Evolutionary conservation across 805 yeast species (phyloP).

Genomic region (Candida xiaguanensis): DNA sequence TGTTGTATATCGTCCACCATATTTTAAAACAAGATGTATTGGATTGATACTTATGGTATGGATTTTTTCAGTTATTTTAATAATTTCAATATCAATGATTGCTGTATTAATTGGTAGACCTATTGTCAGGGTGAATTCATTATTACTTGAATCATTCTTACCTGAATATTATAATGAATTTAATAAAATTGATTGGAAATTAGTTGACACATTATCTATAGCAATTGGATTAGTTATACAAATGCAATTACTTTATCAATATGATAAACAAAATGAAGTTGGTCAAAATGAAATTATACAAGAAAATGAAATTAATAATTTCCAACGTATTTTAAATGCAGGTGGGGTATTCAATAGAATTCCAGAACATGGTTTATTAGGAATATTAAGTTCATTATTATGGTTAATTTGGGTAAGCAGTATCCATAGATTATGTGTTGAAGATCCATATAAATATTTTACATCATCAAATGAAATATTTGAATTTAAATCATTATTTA

Average conservation of each 20-base stretch:
- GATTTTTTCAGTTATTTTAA: slow-evolving; percentile 37
- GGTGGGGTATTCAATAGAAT: slow-evolving; percentile 5
- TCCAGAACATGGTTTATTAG: slow-evolving; percentile 3
- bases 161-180: slow-evolving; percentile 1
- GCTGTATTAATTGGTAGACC: slow-evolving; percentile 31
- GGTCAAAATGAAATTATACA: neutral
- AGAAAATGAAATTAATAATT: neutral
- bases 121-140: slow-evolving; percentile 8
- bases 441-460: slow-evolving; percentile 15
- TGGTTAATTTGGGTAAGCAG: slow-evolving; percentile 19
- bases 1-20: slow-evolving; percentile 85
- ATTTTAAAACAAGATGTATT: slow-evolving; percentile 58
- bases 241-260: slow-evolving; percentile 10
- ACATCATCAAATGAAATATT: slow-evolving; percentile 1
- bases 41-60: slow-evolving; percentile 45
- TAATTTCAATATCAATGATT: slow-evolving; percentile 17
- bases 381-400: slow-evolving; percentile 6
- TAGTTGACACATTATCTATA: slow-evolving; percentile 19
- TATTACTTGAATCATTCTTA: neutral
- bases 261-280: slow-evolving; percentile 10
- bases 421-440: slow-evolving; percentile 20
- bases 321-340: slow-evolving; percentile 1
- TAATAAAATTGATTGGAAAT: slow-evolving; percentile 14
- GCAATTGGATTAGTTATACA: slow-evolving; percentile 17
- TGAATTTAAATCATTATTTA: slow-evolving; percentile 4